A percentile compares a stretch with the other conserved stretches of the same genome.
phyloP scores from a whole-genome alignment of 768 basidiomycete species.

The Rhizopogon sp. region DNA sequence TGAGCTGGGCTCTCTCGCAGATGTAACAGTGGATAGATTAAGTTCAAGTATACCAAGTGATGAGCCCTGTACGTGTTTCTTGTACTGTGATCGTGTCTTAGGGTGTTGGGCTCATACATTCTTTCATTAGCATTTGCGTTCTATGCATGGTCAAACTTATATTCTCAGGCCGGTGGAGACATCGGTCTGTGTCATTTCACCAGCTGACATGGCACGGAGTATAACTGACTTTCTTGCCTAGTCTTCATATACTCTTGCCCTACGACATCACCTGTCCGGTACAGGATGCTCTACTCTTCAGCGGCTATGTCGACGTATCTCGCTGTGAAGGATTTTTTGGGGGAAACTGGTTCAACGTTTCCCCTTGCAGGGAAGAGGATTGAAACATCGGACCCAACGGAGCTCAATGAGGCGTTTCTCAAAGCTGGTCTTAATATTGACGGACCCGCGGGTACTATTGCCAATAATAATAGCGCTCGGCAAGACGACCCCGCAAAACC shows the following conservation, averaged over 20 bases:
- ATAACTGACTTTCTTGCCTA: constrained; percentile 22
- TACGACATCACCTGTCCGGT: constrained; percentile 69
- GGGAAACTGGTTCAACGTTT: constrained; percentile 35
- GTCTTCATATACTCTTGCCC: constrained; percentile 95
- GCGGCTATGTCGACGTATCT: constrained; percentile 53
- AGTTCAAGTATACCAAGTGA: constrained; percentile 45
- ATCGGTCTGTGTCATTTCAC: constrained; percentile 42
- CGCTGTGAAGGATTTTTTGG: constrained; percentile 48
- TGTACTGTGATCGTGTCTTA: neutral
- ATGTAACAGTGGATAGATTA: constrained; percentile 40
- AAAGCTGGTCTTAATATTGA: constrained; percentile 48
- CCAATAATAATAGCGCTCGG: constrained; percentile 10
- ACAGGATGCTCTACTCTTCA: constrained; percentile 87
- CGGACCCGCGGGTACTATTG: constrained; percentile 3
- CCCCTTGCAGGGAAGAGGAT: constrained; percentile 55
- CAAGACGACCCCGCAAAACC: constrained; percentile 24
- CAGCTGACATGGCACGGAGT: neutral
- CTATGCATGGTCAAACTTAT: constrained; percentile 56
- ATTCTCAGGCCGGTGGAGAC: constrained; percentile 42
- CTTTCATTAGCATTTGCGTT: constrained; percentile 46
- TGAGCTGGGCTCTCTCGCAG: constrained; percentile 34
- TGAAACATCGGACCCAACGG: constrained; percentile 77
- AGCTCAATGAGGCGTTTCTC: constrained; percentile 63
- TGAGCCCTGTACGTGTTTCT: constrained; percentile 44
- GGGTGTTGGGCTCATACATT: neutral